A percentile compares a stretch with the other conserved stretches of the same genome.
phyloP scores from a whole-genome alignment of 805 yeast species.

The Candida xiaguanensis region DNA sequence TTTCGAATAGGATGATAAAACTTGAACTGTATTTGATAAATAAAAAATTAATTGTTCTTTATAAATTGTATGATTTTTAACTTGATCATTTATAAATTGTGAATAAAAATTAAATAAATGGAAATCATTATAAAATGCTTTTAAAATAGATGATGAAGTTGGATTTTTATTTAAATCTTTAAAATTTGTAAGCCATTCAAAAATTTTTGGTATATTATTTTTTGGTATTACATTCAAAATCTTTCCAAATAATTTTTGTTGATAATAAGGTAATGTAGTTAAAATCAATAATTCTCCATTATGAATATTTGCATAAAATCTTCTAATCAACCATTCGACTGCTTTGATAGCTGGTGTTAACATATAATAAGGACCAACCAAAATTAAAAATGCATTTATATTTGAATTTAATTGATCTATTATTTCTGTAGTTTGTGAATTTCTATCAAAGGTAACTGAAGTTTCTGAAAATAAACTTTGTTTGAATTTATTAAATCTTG shows the following conservation, averaged over 20 bases:
- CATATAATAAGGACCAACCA: slow-evolving; percentile 74
- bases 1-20: slow-evolving; percentile 59
- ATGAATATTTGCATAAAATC: slow-evolving; percentile 80
- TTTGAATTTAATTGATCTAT: slow-evolving; percentile 71
- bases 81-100: slow-evolving; percentile 46
- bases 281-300: slow-evolving; percentile 71
- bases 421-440: slow-evolving; percentile 75
- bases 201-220: slow-evolving; percentile 65
- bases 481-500: slow-evolving; percentile 68
- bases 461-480: slow-evolving; percentile 79
- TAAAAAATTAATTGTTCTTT: slow-evolving; percentile 75
- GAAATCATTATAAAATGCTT: slow-evolving; percentile 63
- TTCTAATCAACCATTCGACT: slow-evolving; percentile 91
- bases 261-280: slow-evolving; percentile 77
- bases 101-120: slow-evolving; percentile 67
- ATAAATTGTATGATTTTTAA: slow-evolving; percentile 55
- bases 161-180: slow-evolving; percentile 64
- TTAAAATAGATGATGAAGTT: slow-evolving; percentile 63
- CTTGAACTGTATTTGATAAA: slow-evolving; percentile 65
- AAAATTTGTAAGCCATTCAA: slow-evolving; percentile 65
- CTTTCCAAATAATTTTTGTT: slow-evolving; percentile 68
- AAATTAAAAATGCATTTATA: slow-evolving; percentile 66
- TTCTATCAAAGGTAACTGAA: slow-evolving; percentile 74
- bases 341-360: slow-evolving; percentile 76
- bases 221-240: slow-evolving; percentile 67